A percentile compares a stretch with the other conserved stretches of the same genome.
Evolutionary conservation across 495 filamentous ascomycete species (phyloP).

Genomic region (Aspergillus campestris): DNA sequence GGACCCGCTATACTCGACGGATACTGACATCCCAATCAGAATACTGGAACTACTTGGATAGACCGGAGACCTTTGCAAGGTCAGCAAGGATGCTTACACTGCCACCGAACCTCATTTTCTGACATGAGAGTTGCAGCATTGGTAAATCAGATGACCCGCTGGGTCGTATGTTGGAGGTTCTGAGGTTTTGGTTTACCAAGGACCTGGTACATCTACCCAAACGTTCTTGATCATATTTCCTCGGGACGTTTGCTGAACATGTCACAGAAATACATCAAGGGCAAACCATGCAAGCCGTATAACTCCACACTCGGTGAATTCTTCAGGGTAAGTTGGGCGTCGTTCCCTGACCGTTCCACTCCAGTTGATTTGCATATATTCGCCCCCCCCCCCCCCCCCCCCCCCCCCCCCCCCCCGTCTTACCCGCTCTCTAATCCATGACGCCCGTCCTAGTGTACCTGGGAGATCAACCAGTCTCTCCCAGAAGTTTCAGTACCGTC

Average conservation of each 20-base stretch:
- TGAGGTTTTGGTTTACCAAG: slow-evolving; percentile 98
- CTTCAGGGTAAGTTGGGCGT: slow-evolving; percentile 60
- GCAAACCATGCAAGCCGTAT: slow-evolving; percentile 97
- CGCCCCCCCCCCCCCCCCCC: too few species aligned
- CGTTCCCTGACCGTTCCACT: neutral
- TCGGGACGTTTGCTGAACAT: slow-evolving; percentile 8
- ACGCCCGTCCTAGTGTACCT: slow-evolving; percentile 60
- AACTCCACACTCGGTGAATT: slow-evolving; percentile 97
- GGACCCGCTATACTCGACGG: neutral
- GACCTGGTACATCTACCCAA: slow-evolving; percentile 56
- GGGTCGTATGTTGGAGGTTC: slow-evolving; percentile 84
- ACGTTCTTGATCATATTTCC: neutral
- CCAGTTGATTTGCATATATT: too few species aligned
- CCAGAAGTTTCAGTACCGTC: slow-evolving; percentile 38
- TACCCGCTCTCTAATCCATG: neutral
- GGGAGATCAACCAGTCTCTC: slow-evolving; percentile 70
- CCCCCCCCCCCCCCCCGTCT: too few species aligned
- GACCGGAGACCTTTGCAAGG: slow-evolving; percentile 87
- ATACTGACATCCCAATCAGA: slow-evolving; percentile 41
- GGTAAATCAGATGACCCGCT: slow-evolving; percentile 86
- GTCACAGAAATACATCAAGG: slow-evolving; percentile 86
- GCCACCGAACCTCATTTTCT: slow-evolving; percentile 22
- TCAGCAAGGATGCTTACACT: slow-evolving; percentile 28
- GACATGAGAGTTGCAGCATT: slow-evolving; percentile 53
- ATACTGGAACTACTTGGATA: slow-evolving; percentile 97